Percentiles rank a stretch among this genome's conserved stretches.
phyloP scores from a whole-genome alignment of 2,329 filamentous ascomycete species.

The Arthrobotrys conoides region DNA sequence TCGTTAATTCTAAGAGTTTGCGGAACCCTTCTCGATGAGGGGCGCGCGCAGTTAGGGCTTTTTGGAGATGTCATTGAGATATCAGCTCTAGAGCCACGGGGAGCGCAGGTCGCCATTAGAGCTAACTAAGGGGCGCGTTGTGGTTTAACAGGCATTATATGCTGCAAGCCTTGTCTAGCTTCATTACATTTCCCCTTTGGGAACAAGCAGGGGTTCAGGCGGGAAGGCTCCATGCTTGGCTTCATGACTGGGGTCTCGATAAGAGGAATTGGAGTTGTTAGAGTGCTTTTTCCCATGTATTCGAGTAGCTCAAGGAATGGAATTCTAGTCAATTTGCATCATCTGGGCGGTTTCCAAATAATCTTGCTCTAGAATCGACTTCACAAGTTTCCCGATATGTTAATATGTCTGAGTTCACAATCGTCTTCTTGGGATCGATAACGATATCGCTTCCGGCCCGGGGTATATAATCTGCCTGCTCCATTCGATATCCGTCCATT shows the following conservation, averaged over 20 bases:
- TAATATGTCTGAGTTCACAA: too few species aligned
- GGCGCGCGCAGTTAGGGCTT: background rate
- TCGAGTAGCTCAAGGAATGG: too few species aligned
- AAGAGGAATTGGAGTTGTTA: too few species aligned
- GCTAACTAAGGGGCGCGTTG: constrained; percentile 15
- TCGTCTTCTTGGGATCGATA: too few species aligned
- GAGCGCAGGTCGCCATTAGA: background rate
- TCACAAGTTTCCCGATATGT: too few species aligned
- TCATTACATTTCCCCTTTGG: constrained; percentile 14
- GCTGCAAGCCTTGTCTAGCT: background rate
- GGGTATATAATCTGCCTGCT: too few species aligned
- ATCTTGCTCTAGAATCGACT: too few species aligned
- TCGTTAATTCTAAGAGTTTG: background rate
- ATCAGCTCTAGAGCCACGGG: background rate
- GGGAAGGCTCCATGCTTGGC: background rate
- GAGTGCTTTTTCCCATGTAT: too few species aligned
- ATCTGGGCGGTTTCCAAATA: too few species aligned
- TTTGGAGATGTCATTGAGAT: constrained; percentile 4
- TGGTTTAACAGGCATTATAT: background rate
- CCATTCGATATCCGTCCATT: too few species aligned
- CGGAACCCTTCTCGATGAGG: background rate
- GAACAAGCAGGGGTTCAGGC: constrained; percentile 7
- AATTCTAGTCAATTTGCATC: too few species aligned
- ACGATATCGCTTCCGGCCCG: too few species aligned
- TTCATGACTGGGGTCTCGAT: background rate